Base-by-base conservation (phyloP, 2,329 filamentous ascomycete genomes). In the Cordyceps tenuipes region DNA sequence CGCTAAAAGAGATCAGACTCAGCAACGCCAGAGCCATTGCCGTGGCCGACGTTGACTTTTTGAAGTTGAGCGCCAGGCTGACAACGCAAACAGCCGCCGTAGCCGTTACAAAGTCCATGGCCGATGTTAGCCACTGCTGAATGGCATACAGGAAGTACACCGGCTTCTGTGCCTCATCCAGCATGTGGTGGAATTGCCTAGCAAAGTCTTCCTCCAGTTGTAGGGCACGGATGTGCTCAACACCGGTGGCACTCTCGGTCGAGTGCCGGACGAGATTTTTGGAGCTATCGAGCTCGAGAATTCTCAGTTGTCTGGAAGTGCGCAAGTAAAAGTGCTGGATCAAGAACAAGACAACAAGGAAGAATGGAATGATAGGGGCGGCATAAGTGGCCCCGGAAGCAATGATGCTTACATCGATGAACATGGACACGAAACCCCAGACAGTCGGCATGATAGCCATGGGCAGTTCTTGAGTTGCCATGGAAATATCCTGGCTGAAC, bases 131-230 rank as follows among this genome's bases (percentile, higher is more conserved):
- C 82, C 82, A 85, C 46, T 79, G 73, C 65, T 85, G 82, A 15
- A 82, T 75, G 34, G 76, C 76, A 57, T 74, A 79, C 7, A 84
- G 70, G 1, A 82, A 72, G 64, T 85, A 85, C 54, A 78, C 79
- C 0, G 82, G 81, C 31, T 74, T 69, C 63, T 84, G 82, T 0
- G 80, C 80, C 7, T 69, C 66, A 61, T 84, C 77, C 1, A 85
- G 68, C 0, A 81, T 70, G 3, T 64, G 62, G n/a, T 76, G 67
- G 57, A 79, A 81, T 60, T 74, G 74, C 26, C 73, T 64, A 34
- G 74, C 69, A 57, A 77, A 74, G 5, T 70, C 66, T 2, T 70
- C 66, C 46, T 78, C 71, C 82, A 81, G 84, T 3, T 76, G 75
- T 60, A 82, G 82, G 1, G 81, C 79, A 17, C 81, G 75, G 48